Base-by-base conservation (phyloP, 768 basidiomycete species). In the Cystobasidium onofrii region DNA sequence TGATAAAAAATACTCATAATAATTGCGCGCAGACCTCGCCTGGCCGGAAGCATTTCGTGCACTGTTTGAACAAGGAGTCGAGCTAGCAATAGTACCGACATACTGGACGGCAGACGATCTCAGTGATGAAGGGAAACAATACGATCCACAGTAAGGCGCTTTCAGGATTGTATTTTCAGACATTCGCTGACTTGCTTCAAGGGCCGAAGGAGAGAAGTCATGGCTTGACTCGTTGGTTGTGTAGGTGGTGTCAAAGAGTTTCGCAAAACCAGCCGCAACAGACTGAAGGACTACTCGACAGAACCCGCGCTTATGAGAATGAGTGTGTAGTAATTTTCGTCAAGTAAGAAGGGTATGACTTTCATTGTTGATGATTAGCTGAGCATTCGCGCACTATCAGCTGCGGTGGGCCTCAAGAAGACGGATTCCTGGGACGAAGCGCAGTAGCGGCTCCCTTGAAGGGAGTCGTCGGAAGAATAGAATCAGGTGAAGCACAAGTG, bases 61-160 rank as follows among this genome's bases (percentile, higher is more conserved):
- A 0, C 64, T 75, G 6, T 43, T 73, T 17, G 33, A 64, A 0
- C 74, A 75, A 61, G 61, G 36, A 17, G 74, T 73, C 52, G 74
- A 75, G 25, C 43, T 75, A 34, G 70, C 64, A 12, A 73, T 73
- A 65, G 74, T 67, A 27, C 78, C 78, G 6, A 77, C 78, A 1
- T 78, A 74, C 70, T 78, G 78, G 78, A 73, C 69, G 44, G 54
- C 44, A 1, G 27, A 57, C 20, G 78, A 78, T 44, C 70, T 64
- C 7, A 73, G 57, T 4, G 54, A 62, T 1, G 66, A 29, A 12
- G 67, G 73, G 1, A 65, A 74, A 20, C 12, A 29, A 31, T 71
- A 75, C 64, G 75, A 77, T 66, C 60, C 46, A 20, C 34, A 73
- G 9, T 66, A 39, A 1, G 69, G 60, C 25, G 31, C 1, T 33